Evolutionary conservation across 495 filamentous ascomycete species (phyloP).

Genomic region (Penicillium coffeae): DNA sequence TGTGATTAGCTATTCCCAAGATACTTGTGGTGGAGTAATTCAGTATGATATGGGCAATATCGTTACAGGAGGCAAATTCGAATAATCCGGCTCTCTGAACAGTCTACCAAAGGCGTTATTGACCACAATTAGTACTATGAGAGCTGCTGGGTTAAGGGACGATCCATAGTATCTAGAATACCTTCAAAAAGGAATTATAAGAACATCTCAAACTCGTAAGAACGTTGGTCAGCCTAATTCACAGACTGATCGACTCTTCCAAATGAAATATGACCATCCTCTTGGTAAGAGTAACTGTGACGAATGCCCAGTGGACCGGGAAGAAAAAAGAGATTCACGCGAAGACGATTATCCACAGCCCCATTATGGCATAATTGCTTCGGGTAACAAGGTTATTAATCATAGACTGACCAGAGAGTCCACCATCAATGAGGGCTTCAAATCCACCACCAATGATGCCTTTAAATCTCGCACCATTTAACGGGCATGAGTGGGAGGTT

Average conservation of each 20-base stretch:
- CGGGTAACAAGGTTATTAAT: conserved; percentile 3
- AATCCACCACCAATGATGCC: conserved; percentile 5
- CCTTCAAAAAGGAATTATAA: conserved; percentile 14
- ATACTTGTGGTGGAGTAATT: conserved; percentile 7
- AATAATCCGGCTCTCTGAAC: conserved; percentile 29
- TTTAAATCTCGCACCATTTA: conserved; percentile 14
- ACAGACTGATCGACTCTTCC: conserved; percentile 3
- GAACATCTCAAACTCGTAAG: conserved; percentile 18
- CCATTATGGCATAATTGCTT: conserved; percentile 6
- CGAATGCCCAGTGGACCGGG: conserved; percentile 1
- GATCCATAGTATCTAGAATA: conserved; percentile 11
- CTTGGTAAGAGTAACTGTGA: background rate
- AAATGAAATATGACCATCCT: conserved; percentile 1
- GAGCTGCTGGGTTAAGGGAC: conserved; percentile 16
- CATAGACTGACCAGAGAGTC: conserved; percentile 3
- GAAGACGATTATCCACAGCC: conserved; percentile 1
- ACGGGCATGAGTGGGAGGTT: conserved; percentile 10
- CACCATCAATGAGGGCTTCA: too few species aligned
- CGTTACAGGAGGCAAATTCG: conserved; percentile 32
- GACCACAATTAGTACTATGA: conserved; percentile 21
- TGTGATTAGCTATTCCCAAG: conserved; percentile 20
- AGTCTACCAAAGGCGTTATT: conserved; percentile 24
- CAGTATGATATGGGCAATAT: conserved; percentile 11
- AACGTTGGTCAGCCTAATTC: background rate
- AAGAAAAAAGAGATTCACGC: conserved; percentile 2